Base-by-base conservation (phyloP, 2,329 filamentous ascomycete genomes). In the Sporothrix luriei region DNA sequence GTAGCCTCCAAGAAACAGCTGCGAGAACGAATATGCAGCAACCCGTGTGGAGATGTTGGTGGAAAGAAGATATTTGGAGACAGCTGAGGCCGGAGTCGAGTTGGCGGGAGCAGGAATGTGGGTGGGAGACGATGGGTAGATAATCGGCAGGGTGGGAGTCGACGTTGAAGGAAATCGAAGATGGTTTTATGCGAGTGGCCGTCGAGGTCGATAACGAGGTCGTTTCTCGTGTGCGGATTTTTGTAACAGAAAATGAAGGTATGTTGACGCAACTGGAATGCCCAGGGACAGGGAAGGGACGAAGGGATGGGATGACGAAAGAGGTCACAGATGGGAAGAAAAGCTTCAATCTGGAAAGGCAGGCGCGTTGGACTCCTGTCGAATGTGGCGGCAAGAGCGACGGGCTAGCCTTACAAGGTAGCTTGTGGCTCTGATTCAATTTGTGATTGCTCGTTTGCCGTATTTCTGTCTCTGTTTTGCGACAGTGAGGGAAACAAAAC, bases 371-470 rank as follows among this genome's bases (percentile, higher is more conserved):
- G 24, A 11, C 6, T n/a, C 13, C 38, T 13, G 24, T 55, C 21
- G 19, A 46, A 33, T 52, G 46, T 52, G 46, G 14, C 21, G 40
- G 52, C 52, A 70, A 51, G 68, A 66, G 68, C 61, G 43, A 57
- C 68, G 13, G 55, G 46, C 52, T 52, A 61, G 62, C 52, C 26
- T 61, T 26, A 13, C 66, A 38, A 21, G 29, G 66, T 29, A 14
- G 66, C 52, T 33, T 68, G 33, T 51, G 52, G 52, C 40, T 33
- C 33, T 48, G 40, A 26, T 51, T 65, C 26, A 10, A 19, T 54
- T 24, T 33, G 33, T 21, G 48, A 66, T 54, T 46, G 29, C 48
- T 52, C 33, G 48, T 26, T 24, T 66, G 64, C 46, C 49, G 29
- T 38, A 43, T 40, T 66, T 51, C 38, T 66, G 5, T 49, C 48